phyloP scores from a whole-genome alignment of 2,329 filamentous ascomycete genomes.

The Colletotrichum tropicale region DNA sequence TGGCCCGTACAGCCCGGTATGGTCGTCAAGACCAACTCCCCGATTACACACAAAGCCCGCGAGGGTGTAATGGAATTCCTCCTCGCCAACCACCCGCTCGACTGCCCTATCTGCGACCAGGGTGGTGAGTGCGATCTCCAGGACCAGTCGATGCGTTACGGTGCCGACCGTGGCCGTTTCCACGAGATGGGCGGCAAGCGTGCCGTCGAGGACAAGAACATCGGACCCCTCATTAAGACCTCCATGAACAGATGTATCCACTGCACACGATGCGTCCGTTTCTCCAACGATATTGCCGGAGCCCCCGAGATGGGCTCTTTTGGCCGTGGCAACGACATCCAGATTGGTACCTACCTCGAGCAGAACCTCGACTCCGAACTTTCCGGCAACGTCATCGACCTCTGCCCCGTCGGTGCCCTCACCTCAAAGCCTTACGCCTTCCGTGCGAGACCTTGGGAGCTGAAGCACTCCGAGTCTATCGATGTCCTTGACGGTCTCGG shows the following conservation, averaged over 20 bases:
- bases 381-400: slow-evolving; percentile 96
- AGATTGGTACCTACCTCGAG: slow-evolving; percentile 98
- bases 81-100: slow-evolving; percentile 92
- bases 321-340: slow-evolving; percentile 94
- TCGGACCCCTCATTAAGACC: slow-evolving; percentile 96
- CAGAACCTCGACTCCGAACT: slow-evolving; percentile 92
- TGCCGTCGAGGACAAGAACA: slow-evolving; percentile 99
- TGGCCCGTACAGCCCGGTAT: slow-evolving; percentile 99
- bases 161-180: slow-evolving; percentile 93
- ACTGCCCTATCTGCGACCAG: slow-evolving; percentile 98
- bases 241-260: slow-evolving; percentile 99
- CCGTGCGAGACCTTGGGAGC: slow-evolving; percentile 94
- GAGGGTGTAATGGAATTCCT: slow-evolving; percentile 99
- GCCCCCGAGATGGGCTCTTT: slow-evolving; percentile 94
- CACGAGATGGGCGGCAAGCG: slow-evolving; percentile 96
- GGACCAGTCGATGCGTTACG: slow-evolving; percentile 99
- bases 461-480: slow-evolving; percentile 94
- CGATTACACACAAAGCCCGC: slow-evolving; percentile 93
- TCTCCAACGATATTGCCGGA: slow-evolving; percentile 96
- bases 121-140: slow-evolving; percentile 99
- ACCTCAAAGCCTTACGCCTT: slow-evolving; percentile 98
- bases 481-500: slow-evolving; percentile 93
- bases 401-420: slow-evolving; percentile 95
- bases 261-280: slow-evolving; percentile 96
- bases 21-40: slow-evolving; percentile 98